Evolutionary conservation across 208 protist genomes (phyloP).

Genomic region (Endotrypanum monterogeii): DNA sequence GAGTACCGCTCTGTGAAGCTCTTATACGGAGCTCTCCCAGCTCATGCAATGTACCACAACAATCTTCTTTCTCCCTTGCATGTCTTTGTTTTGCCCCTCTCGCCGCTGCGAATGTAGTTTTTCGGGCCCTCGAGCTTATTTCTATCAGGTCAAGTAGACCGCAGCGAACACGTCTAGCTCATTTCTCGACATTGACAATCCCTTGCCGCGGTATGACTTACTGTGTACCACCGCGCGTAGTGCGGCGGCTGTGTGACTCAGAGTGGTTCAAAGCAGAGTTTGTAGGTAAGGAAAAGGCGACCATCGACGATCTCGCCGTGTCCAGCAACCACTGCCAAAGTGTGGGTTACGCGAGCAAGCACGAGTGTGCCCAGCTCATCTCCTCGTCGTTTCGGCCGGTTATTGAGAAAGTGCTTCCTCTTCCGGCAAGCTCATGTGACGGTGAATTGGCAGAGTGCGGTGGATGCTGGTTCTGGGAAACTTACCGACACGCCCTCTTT

Average conservation of each 20-base stretch:
- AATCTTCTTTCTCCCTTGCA: constrained; percentile 6
- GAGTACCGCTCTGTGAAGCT: neutral
- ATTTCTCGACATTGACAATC: neutral
- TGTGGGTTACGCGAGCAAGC: constrained; percentile 22
- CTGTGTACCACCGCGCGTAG: neutral
- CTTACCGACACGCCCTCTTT: constrained; percentile 60
- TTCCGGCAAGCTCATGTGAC: constrained; percentile 8
- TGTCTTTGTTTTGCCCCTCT: constrained; percentile 9
- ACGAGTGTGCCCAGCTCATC: constrained; percentile 39
- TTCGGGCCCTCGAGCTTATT: neutral
- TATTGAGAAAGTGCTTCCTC: constrained; percentile 31
- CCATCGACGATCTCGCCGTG: constrained; percentile 10
- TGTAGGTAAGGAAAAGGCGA: neutral
- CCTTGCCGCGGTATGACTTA: constrained; percentile 5
- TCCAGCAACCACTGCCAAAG: constrained; percentile 8
- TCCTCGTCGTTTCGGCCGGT: constrained; percentile 48
- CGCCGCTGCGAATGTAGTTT: constrained; percentile 1
- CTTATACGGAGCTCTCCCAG: too few species aligned
- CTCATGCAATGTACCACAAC: constrained; percentile 3
- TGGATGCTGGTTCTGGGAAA: constrained; percentile 78
- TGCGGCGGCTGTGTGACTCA: constrained; percentile 22
- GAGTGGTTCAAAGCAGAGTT: constrained; percentile 23
- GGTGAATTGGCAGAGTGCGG: constrained; percentile 28
- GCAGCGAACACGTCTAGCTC: neutral
- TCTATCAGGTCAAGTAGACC: neutral